A percentile compares a stretch with the other conserved stretches of the same genome.
Evolutionary conservation across 495 filamentous ascomycete species (phyloP).

Genomic region (Neurospora terricola): DNA sequence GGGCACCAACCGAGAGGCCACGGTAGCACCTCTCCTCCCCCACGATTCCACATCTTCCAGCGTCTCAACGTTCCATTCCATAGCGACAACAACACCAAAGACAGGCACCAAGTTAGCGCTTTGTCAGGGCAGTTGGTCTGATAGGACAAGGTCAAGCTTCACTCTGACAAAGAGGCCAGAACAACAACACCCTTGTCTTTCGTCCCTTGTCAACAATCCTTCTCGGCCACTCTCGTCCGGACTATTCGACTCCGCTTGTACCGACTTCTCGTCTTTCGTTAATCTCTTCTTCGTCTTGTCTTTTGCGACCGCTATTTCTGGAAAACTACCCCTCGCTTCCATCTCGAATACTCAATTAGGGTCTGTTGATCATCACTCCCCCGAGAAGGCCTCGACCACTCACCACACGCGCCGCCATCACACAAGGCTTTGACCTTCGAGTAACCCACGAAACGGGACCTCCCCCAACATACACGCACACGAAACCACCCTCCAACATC

Average conservation of each 20-base stretch:
- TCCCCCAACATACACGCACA: neutral
- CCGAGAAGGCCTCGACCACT: neutral
- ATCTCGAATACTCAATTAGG: neutral
- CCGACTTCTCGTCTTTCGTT: neutral
- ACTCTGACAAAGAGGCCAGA: neutral
- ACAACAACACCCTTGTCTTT: neutral
- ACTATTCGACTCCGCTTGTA: neutral
- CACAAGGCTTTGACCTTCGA: neutral
- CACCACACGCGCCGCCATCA: neutral
- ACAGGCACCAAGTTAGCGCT: neutral
- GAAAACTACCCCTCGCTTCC: neutral
- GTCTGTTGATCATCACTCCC: neutral
- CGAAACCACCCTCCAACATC: neutral
- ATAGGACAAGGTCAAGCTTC: neutral
- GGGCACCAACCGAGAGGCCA: slow-evolving; percentile 4
- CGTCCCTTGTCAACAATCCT: neutral
- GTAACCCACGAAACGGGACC: neutral
- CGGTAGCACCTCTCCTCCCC: neutral
- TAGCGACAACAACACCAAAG: neutral
- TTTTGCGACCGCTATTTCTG: neutral
- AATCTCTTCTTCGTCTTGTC: neutral
- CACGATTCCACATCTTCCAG: neutral
- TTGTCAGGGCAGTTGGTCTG: neutral
- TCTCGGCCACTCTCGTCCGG: neutral
- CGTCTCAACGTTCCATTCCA: neutral